Evolutionary conservation across 225 moss, liverwort and hornwort species (phyloP), one percentile per base, ranked within the genome.

Genomic region (Physcomitrellopsis africana): DNA sequence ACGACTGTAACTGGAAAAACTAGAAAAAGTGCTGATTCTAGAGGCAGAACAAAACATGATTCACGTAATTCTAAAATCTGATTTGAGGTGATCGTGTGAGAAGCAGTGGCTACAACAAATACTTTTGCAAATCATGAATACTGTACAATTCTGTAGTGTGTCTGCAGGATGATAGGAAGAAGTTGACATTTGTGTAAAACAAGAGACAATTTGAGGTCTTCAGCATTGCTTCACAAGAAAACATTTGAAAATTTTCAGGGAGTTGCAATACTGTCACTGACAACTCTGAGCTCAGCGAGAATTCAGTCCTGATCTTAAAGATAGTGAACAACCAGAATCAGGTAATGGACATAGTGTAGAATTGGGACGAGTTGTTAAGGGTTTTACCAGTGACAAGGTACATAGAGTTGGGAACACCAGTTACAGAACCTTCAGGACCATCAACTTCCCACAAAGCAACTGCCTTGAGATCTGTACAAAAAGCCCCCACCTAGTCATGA

Each of bases 401-500:
- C 91, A 97, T 92, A 46, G 94, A 94, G 81, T 90, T 86, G 60
- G 84, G 84, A 60, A 94, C 87, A 64, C 91, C 91, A 72, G 86
- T 92, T 37, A 81, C 57, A 68, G 79, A 82, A 69, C 92, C 97
- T 65, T 86, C 59, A 60, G 79, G 80, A 69, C 86, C 92, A 82
- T 97, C 97, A 61, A 97, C 80, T 76, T 97, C 94, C 97, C 97
- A 97, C 16, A 83, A 73, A 79, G 90, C 92, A 81, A 72, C 60
- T 75, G 83, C 89, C 75, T 49, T 75, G 68, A 68, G 72, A 81
- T 91, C 97, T 97, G 77, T 67, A 74, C 23, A 77, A 61, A 49
- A 1, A 71, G 70, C 26, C 48, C 22, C 55, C 60, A 73, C 19
- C 71, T 32, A 45, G 53, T 63, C 56, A 17, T 51, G 67, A 72